A percentile compares a stretch with the other conserved stretches of the same genome.
Evolutionary conservation across 768 basidiomycete species (phyloP).

Genomic region (Collybiopsis luxurians): DNA sequence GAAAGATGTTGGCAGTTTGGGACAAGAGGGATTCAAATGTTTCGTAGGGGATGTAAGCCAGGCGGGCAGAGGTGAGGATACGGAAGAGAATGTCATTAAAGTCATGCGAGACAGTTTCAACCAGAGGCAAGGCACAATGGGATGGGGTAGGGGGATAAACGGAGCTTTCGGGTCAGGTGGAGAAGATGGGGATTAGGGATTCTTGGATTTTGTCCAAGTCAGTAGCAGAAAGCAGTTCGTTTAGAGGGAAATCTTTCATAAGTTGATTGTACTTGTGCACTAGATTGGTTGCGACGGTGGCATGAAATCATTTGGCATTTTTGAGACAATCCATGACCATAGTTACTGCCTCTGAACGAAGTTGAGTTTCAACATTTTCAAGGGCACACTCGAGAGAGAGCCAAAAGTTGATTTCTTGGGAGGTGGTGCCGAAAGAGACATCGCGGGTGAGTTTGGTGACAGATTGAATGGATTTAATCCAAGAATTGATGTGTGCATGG

Average conservation of each 20-base stretch:
- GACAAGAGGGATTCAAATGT: slow-evolving; percentile 86
- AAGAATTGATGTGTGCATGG: slow-evolving; percentile 91
- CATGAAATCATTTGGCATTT: slow-evolving; percentile 95
- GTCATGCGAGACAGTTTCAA: slow-evolving; percentile 96
- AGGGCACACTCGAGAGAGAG: slow-evolving; percentile 89
- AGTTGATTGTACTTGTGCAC: slow-evolving; percentile 98
- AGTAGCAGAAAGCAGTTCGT: slow-evolving; percentile 94
- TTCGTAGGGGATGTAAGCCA: slow-evolving; percentile 92
- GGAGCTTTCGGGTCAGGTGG: slow-evolving; percentile 95
- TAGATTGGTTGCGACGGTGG: slow-evolving; percentile 90
- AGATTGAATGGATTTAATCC: slow-evolving; percentile 97
- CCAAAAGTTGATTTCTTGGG: slow-evolving; percentile 99
- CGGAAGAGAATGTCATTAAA: slow-evolving; percentile 94
- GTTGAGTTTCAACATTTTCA: slow-evolving; percentile 89
- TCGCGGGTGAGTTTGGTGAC: slow-evolving; percentile 96
- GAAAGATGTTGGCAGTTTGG: slow-evolving; percentile 75
- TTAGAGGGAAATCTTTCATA: slow-evolving; percentile 99
- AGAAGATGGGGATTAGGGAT: slow-evolving; percentile 81
- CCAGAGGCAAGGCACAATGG: slow-evolving; percentile 92
- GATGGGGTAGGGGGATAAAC: slow-evolving; percentile 95
- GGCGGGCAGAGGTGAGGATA: slow-evolving; percentile 85
- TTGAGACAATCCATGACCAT: slow-evolving; percentile 93
- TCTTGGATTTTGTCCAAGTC: slow-evolving; percentile 96
- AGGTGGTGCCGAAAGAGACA: slow-evolving; percentile 91
- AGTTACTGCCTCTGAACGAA: slow-evolving; percentile 87